Base-by-base conservation (phyloP, 2,329 filamentous ascomycete genomes). In the Aspergillus tamarii region DNA sequence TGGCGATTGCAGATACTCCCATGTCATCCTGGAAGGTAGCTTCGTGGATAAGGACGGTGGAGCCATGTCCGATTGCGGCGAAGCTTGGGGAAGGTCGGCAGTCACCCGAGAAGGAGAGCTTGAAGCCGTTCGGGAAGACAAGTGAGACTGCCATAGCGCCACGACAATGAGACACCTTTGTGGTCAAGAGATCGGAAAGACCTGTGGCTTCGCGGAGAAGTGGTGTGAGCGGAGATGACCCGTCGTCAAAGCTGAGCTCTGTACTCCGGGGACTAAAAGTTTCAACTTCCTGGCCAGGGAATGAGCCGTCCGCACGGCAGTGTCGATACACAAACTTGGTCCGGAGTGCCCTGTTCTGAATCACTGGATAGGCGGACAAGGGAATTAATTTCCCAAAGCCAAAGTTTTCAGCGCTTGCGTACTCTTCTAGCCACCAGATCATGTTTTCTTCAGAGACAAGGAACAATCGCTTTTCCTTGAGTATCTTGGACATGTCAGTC, bases 1-100 rank as follows among this genome's bases (percentile, higher is more conserved):
- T 99, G 58, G 90, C 91, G 32, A 85, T 75, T 4, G 95, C 95
- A 72, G 97, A 94, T 19, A 85, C 87, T 45, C 78, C 72, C 70
- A 97, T 86, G 71, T 95, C 92, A 74, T 97, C 92, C 70, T 95
- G 92, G 74, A 99, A 98, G 0, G 95, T 99, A 66, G 93, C 94
- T 84, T 99, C 95, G 81, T 99, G 95, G 61, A 99, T 88, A 6
- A 97, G 87, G 8, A 99, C 85, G 16, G 94, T 96, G 2, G 91
- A 89, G 66, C 88, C 89, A 53, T 82, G 81, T 53, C 92, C 96
- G 57, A 94, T 90, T 14, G 78, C 69, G 0, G 88, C 87, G 73
- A 99, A 97, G 0, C 80, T 74, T 2, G 80, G 72, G 4, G 88
- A 92, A 0, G 95, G 95, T 8, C 95, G 87, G 76, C 94, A 98